Conservation (phyloP, 306 rosid genomes). For the Bauhinia variegata region DNA sequence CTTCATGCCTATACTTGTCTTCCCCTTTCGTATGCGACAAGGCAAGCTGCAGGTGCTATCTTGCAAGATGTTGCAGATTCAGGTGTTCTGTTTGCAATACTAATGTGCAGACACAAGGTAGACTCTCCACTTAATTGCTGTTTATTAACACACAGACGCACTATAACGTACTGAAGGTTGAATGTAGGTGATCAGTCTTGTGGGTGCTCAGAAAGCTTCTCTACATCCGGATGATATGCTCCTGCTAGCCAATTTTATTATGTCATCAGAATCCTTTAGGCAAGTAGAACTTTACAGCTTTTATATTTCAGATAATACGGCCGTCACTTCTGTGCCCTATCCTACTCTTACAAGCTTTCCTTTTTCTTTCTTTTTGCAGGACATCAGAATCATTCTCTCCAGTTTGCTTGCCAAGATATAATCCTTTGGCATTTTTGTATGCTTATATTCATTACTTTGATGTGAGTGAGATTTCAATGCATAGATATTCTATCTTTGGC, state of each 20-base stretch:
- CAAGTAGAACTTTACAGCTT: conserved; percentile 47
- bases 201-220: conserved; percentile 95
- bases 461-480: conserved; percentile 56
- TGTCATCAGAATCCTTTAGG: conserved; percentile 96
- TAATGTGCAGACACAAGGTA: conserved; percentile 96
- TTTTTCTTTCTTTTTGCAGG: conserved; percentile 61
- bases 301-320: conserved; percentile 29
- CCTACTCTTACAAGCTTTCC: conserved; percentile 11
- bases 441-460: conserved; percentile 87
- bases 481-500: conserved; percentile 15
- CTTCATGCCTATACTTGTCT: conserved; percentile 96
- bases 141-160: conserved; percentile 19
- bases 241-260: conserved; percentile 77
- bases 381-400: conserved; percentile 95
- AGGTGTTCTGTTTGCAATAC: conserved; percentile 87
- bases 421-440: conserved; percentile 88
- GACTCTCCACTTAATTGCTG: conserved; percentile 23
- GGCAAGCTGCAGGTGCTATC: conserved; percentile 94
- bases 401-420: conserved; percentile 95
- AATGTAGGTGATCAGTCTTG: conserved; percentile 87
- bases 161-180: conserved; percentile 45
- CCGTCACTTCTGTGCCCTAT: background rate
- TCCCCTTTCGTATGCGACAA: conserved; percentile 86
- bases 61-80: conserved; percentile 95
- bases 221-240: conserved; percentile 96